Percentiles rank a stretch among this genome's conserved stretches.
phyloP scores from a whole-genome alignment of 2,329 filamentous ascomycete species.

The Pseudogymnoascus sp. region DNA sequence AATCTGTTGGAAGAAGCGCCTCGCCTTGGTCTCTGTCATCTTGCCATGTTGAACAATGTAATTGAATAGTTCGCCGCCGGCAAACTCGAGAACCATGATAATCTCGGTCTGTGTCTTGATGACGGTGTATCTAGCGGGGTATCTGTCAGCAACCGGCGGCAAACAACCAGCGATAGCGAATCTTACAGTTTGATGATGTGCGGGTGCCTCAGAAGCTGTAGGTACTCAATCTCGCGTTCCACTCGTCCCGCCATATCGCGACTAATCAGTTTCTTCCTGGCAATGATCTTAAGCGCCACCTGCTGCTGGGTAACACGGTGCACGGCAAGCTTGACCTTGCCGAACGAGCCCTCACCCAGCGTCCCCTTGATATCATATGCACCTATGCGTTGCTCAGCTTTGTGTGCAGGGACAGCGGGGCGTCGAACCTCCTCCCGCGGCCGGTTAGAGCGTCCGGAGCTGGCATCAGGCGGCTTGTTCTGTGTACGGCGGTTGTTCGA shows the following conservation, averaged over 20 bases:
- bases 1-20: slow-evolving; percentile 98
- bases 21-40: slow-evolving; percentile 85
- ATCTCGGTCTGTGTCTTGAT: slow-evolving; percentile 93
- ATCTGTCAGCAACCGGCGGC: neutral
- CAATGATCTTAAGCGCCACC: slow-evolving; percentile 96
- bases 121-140: slow-evolving; percentile 66
- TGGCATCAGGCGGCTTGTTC: slow-evolving; percentile 28
- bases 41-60: slow-evolving; percentile 93
- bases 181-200: slow-evolving; percentile 97
- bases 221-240: slow-evolving; percentile 95
- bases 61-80: slow-evolving; percentile 92
- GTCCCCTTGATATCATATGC: slow-evolving; percentile 88
- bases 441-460: slow-evolving; percentile 16
- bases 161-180: slow-evolving; percentile 2
- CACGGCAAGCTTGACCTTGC: slow-evolving; percentile 94
- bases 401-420: slow-evolving; percentile 31
- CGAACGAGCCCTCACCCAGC: slow-evolving; percentile 92
- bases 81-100: slow-evolving; percentile 98
- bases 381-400: slow-evolving; percentile 75
- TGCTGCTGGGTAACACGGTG: slow-evolving; percentile 89
- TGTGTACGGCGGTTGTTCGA: slow-evolving; percentile 50
- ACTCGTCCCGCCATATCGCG: slow-evolving; percentile 97
- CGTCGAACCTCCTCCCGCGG: slow-evolving; percentile 17
- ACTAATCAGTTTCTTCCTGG: slow-evolving; percentile 89
- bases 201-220: slow-evolving; percentile 88